phyloP scores from a whole-genome alignment of 78 protist species.

The Speleostelium caveatum region DNA sequence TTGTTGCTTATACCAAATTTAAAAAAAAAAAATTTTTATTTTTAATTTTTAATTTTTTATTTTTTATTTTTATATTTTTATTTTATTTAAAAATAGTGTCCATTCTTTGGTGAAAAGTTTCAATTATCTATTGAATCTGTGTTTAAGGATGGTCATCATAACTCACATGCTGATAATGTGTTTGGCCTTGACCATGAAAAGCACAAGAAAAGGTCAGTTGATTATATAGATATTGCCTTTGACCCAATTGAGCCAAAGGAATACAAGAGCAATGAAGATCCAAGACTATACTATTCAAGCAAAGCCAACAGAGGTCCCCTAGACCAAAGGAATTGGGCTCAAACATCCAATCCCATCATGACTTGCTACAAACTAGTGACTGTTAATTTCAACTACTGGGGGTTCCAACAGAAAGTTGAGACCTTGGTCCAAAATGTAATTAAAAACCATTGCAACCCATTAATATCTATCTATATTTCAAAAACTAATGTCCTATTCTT shows the following conservation, averaged over 20 bases:
- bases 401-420: slow-evolving; percentile 88
- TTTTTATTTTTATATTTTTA: background rate
- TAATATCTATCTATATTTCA: background rate
- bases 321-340: slow-evolving; percentile 49
- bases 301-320: slow-evolving; percentile 89
- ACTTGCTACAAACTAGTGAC: slow-evolving; percentile 83
- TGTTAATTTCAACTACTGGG: slow-evolving; percentile 87
- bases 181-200: slow-evolving; percentile 11
- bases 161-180: slow-evolving; percentile 76
- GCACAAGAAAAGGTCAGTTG: slow-evolving; percentile 65
- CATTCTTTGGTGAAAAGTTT: slow-evolving; percentile 83
- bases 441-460: background rate
- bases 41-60: background rate
- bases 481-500: background rate
- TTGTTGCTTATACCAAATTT: background rate
- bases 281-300: slow-evolving; percentile 54
- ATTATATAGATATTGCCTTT: slow-evolving; percentile 82
- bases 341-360: slow-evolving; percentile 64
- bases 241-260: slow-evolving; percentile 59
- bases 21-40: background rate
- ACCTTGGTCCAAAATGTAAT: slow-evolving; percentile 46
- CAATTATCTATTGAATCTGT: slow-evolving; percentile 70
- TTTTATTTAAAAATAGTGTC: slow-evolving; percentile 25
- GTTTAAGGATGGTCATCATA: slow-evolving; percentile 59
- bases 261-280: slow-evolving; percentile 86